phyloP scores from a whole-genome alignment of 2,329 filamentous ascomycete genomes.

The Thielaviopsis punctulata region DNA sequence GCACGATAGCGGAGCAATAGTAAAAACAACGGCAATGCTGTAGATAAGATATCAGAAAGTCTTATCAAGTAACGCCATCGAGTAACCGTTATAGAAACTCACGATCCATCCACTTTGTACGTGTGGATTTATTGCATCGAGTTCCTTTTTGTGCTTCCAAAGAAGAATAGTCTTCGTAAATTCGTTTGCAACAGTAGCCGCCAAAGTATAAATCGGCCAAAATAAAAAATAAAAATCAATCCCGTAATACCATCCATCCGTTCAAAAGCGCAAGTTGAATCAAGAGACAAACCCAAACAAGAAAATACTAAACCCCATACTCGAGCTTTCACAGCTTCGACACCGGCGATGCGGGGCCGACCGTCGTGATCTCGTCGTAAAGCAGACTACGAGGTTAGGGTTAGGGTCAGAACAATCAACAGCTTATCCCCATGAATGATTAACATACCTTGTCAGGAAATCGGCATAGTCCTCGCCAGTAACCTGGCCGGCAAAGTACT shows the following conservation, averaged over 20 bases:
- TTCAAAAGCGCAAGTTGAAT: background rate
- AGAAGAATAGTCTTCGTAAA: background rate
- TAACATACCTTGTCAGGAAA: conserved; percentile 69
- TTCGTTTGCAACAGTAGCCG: background rate
- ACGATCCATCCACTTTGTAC: background rate
- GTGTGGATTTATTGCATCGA: background rate
- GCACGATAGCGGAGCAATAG: background rate
- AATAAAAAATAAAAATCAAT: background rate
- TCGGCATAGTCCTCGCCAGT: conserved; percentile 97
- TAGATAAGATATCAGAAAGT: too few relatives aligned
- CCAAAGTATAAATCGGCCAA: background rate
- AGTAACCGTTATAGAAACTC: background rate
- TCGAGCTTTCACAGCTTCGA: conserved; percentile 40
- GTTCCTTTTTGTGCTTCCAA: background rate
- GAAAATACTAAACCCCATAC: background rate
- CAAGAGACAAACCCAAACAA: background rate
- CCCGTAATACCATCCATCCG: background rate
- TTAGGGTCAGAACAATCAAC: too few relatives aligned
- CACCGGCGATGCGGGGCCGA: conserved; percentile 42
- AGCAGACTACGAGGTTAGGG: conserved; percentile 38
- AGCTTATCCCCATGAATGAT: too few relatives aligned
- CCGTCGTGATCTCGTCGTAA: conserved; percentile 73
- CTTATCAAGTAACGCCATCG: background rate
- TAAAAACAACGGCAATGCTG: too few relatives aligned
- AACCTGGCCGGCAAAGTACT: conserved; percentile 85